Base-by-base conservation (phyloP, 306 rosid species). In the Fragaria nilgerrensis region DNA sequence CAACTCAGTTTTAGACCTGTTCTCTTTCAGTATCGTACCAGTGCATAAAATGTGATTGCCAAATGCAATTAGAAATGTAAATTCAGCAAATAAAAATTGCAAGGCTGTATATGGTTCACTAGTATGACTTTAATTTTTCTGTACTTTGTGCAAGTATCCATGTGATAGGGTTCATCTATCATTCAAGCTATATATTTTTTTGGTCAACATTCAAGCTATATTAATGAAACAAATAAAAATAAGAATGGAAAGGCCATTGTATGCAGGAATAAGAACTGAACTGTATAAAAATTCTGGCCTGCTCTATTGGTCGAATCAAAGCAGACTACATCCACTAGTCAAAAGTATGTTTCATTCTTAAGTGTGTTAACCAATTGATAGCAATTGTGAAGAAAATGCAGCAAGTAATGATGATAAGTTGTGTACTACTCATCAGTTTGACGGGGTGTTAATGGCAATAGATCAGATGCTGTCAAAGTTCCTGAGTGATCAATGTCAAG, bases 401-500 rank as follows among this genome's bases (percentile, higher is more conserved):
- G 66, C 5, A 61, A 61, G 9, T 13, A 23, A 44, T 68, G 53
- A 19, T 43, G 73, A 53, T 4, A 53, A 50, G 64, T 5, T 56
- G 25, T 56, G 53, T 25, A 16, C 15, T 16, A 37, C 27, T 67
- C 50, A 39, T 84, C 77, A 53, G 63, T 78, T 41, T 83, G 49
- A 39, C 72, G 73, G 25, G 69, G 72, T 56, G 62, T 74, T 22
- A 64, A 68, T 44, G 29, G 10, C 71, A 34, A 44, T 64, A 94
- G 78, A 84, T 94, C 98, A 74, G 88, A 71, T 85, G 84, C 74
- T 67, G 98, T 94, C 80, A 94, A 83, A 76, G 86, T 77, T 86
- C 96, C 96, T 44, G 96, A 90, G 29, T 83, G 76, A 89, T 90
- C 97, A 73, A 25, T 67, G 74, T 92, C 96, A 73, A 86, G 84